Conservation (phyloP, 305 asterid genomes). For the Fraxinus angustifolia region DNA sequence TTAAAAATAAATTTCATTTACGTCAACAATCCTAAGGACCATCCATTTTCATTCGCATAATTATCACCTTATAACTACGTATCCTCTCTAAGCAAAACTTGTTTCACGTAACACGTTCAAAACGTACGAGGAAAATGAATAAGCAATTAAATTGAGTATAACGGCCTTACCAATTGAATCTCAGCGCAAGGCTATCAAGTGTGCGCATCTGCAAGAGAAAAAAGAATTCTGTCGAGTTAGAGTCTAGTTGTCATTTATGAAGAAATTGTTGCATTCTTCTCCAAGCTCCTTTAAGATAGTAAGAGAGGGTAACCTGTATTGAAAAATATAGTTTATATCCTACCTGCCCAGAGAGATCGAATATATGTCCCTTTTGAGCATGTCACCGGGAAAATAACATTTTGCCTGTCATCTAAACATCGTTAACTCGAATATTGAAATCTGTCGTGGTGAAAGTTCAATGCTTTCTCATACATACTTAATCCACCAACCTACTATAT, state of each 20-base stretch:
- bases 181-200: slow-evolving; percentile 79
- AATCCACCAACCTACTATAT: slow-evolving; percentile 79
- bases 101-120: neutral
- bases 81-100: neutral
- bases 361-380: slow-evolving; percentile 91
- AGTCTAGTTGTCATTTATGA: neutral
- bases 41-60: neutral
- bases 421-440: slow-evolving; percentile 74
- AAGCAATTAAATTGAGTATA: neutral
- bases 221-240: neutral
- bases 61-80: neutral
- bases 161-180: slow-evolving; percentile 71
- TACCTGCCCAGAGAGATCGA: slow-evolving; percentile 88
- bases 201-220: slow-evolving; percentile 72
- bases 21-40: neutral
- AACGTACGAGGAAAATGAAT: neutral
- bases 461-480: slow-evolving; percentile 85
- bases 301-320: neutral
- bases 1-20: neutral
- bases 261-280: neutral
- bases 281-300: neutral
- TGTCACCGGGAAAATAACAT: slow-evolving; percentile 75
- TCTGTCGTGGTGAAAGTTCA: slow-evolving; percentile 81
- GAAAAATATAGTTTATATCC: slow-evolving; percentile 1
- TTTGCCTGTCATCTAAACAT: slow-evolving; percentile 87